phyloP scores from a whole-genome alignment of 2,329 filamentous ascomycete species.

The Rosellinia necatrix region DNA sequence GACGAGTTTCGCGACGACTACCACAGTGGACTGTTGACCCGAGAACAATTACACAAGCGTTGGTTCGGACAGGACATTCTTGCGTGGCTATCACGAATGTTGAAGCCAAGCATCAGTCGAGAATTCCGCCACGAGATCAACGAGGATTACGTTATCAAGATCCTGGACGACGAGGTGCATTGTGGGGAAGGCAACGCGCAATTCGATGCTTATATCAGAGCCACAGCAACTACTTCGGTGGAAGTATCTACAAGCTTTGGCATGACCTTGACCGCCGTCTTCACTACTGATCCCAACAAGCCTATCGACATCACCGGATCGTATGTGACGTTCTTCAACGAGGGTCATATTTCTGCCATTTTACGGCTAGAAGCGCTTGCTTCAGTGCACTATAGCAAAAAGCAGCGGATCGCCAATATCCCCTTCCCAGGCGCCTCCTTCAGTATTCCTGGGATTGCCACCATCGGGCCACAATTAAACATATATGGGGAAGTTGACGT shows the following conservation, averaged over 20 bases:
- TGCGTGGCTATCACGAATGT: not conserved
- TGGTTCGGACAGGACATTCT: not conserved
- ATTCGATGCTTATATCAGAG: not conserved
- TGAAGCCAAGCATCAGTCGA: not conserved
- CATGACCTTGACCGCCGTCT: no score
- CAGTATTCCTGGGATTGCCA: not conserved
- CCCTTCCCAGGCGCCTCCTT: not conserved
- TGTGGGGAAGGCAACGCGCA: not conserved
- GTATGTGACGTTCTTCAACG: not conserved
- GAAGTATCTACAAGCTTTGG: no score
- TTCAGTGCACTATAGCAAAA: not conserved
- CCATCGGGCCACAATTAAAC: not conserved
- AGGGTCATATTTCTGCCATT: not conserved
- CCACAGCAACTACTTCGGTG: no score
- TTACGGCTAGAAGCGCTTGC: not conserved
- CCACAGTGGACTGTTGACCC: not conserved
- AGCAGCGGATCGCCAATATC: not conserved
- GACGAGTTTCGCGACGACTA: not conserved
- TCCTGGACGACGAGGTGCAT: not conserved
- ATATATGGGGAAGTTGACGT: not conserved
- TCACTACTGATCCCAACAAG: not conserved
- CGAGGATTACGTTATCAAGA: not conserved
- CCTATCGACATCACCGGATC: not conserved
- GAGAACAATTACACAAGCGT: not conserved
- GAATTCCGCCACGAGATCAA: not conserved